Conservation (phyloP, 2,329 filamentous ascomycete genomes). For the Alternaria ethzedia region DNA sequence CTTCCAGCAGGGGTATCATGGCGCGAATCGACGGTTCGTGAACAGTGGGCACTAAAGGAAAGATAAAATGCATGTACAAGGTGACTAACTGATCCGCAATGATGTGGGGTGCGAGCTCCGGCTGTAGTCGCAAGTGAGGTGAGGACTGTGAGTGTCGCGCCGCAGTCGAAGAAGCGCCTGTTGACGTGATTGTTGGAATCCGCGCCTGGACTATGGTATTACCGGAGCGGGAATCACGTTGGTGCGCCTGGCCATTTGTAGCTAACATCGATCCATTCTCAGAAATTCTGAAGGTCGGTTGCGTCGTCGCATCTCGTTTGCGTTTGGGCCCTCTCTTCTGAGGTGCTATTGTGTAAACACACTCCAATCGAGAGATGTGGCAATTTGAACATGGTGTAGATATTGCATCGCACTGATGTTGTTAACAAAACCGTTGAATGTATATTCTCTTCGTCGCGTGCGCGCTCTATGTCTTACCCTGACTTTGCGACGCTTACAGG, state of each 20-base stretch:
- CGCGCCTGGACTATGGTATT: background rate
- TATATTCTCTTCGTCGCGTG: background rate
- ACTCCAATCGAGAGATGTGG: background rate
- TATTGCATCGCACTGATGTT: background rate
- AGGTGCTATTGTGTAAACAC: background rate
- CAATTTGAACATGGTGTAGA: background rate
- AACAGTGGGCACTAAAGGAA: background rate
- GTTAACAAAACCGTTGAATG: background rate
- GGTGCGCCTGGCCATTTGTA: background rate
- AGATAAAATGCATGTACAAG: background rate
- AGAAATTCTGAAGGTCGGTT: background rate
- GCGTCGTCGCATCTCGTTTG: background rate
- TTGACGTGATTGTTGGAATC: background rate
- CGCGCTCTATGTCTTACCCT: background rate
- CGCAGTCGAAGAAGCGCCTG: background rate
- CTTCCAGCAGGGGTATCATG: background rate
- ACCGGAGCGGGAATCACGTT: background rate
- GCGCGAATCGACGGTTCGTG: background rate
- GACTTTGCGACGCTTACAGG: background rate
- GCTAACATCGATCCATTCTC: background rate
- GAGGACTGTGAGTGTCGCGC: background rate
- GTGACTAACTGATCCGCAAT: background rate
- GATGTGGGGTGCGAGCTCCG: background rate
- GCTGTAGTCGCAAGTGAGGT: background rate
- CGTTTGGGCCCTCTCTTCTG: background rate